phyloP scores from a whole-genome alignment of 495 filamentous ascomycete species.

The Mycothermus thermophilus region DNA sequence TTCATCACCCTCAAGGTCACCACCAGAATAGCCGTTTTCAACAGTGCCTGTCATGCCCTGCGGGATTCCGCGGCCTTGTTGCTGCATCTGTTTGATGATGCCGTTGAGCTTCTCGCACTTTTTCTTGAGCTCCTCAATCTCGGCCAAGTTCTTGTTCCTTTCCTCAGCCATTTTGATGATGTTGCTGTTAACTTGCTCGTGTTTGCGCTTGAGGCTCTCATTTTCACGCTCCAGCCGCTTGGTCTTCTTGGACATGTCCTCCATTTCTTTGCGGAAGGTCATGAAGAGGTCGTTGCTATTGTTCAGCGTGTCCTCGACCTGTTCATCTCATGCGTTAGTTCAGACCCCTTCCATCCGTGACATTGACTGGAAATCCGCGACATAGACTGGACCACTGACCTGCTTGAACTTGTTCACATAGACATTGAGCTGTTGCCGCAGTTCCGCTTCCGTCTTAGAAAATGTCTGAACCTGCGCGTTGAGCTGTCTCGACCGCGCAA shows the following conservation, averaged over 20 bases:
- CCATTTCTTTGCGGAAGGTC: conserved; percentile 98
- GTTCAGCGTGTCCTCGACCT: conserved; percentile 98
- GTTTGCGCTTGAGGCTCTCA: conserved; percentile 75
- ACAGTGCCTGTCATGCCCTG: conserved; percentile 43
- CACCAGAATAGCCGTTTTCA: conserved; percentile 36
- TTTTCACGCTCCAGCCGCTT: conserved; percentile 97
- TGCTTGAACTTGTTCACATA: conserved; percentile 99
- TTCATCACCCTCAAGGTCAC: conserved; percentile 49
- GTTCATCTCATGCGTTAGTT: not conserved
- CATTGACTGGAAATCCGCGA: not conserved
- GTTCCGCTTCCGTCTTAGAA: conserved; percentile 85
- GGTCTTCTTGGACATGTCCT: conserved; percentile 99
- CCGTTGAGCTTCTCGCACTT: conserved; percentile 87
- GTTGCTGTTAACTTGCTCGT: conserved; percentile 84
- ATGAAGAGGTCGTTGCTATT: conserved; percentile 97
- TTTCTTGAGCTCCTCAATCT: conserved; percentile 66
- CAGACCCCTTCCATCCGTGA: conserved; percentile 1
- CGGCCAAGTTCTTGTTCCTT: conserved; percentile 64
- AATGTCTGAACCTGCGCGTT: conserved; percentile 90
- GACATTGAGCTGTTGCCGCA: conserved; percentile 90
- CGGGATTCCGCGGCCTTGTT: conserved; percentile 61
- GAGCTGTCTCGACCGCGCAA: conserved; percentile 61
- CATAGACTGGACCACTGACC: conserved; percentile 42
- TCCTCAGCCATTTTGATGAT: conserved; percentile 98
- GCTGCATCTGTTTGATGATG: conserved; percentile 88